These are phyloP conservation scores for Alternaria arborescens DNA, from an alignment of 2,329 filamentous ascomycete genomes.

Conservation along the genomic window DNA sequence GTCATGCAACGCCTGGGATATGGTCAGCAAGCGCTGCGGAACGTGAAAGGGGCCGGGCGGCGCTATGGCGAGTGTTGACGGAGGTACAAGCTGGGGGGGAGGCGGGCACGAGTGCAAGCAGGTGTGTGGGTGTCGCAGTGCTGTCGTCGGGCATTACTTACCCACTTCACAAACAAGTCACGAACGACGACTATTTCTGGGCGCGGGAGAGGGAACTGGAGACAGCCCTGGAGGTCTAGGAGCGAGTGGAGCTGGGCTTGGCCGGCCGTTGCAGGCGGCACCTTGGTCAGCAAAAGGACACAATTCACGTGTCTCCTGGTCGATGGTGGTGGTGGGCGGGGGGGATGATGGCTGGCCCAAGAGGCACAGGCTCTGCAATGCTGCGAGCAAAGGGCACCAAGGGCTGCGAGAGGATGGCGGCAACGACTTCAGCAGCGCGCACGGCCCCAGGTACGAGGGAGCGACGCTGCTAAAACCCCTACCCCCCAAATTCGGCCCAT, in stretches of 20 bases:
- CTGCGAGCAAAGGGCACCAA: constrained; percentile 21
- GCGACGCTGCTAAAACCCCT: constrained; percentile 25
- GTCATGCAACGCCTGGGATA: constrained; percentile 36
- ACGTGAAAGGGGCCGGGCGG: constrained; percentile 37
- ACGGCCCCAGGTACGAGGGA: constrained; percentile 26
- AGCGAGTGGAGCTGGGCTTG: constrained; percentile 12
- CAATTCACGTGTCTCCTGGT: constrained; percentile 7
- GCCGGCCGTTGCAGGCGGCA: constrained; percentile 26
- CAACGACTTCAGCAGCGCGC: constrained; percentile 26
- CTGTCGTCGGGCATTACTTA: constrained; percentile 38
- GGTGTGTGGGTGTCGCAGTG: constrained; percentile 37
- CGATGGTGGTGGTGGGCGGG: background rate
- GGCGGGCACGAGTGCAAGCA: constrained; percentile 44
- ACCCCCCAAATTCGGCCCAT: constrained; percentile 15
- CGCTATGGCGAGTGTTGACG: constrained; percentile 44
- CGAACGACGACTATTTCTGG: background rate
- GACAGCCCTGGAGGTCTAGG: background rate
- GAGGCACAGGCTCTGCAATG: constrained; percentile 17
- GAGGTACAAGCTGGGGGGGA: constrained; percentile 46
- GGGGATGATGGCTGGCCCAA: constrained; percentile 22
- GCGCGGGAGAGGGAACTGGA: background rate
- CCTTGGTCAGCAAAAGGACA: constrained; percentile 18
- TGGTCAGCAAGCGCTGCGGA: constrained; percentile 42
- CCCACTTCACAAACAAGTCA: constrained; percentile 21
- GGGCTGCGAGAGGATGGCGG: constrained; percentile 27